Evolutionary conservation across 1,284 basidiomycete genomes (phyloP).

Genomic region (Ceratobasidium sp.): DNA sequence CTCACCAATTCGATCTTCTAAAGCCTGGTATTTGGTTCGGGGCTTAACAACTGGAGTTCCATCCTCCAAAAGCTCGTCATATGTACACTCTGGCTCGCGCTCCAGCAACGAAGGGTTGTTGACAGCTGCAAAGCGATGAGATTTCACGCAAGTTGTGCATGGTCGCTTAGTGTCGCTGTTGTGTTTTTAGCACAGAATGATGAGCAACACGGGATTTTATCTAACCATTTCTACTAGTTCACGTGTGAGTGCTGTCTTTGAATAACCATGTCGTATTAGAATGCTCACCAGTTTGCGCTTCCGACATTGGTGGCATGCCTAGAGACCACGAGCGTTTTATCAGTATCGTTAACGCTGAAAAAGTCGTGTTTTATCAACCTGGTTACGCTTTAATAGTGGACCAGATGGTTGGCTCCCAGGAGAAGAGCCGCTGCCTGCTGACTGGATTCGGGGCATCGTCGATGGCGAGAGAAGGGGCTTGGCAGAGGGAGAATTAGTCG

Average conservation of each 20-base stretch:
- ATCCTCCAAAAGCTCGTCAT: constrained; percentile 60
- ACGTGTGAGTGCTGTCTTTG: background rate
- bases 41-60: constrained; percentile 58
- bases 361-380: background rate
- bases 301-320: constrained; percentile 33
- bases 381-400: constrained; percentile 21
- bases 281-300: constrained; percentile 24
- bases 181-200: background rate
- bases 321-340: background rate
- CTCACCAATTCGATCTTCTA: constrained; percentile 72
- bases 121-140: constrained; percentile 65
- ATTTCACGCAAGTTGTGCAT: constrained; percentile 71
- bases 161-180: constrained; percentile 64
- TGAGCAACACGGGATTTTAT: constrained; percentile 49
- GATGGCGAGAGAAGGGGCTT: background rate
- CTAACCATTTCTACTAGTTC: constrained; percentile 17
- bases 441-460: background rate
- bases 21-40: constrained; percentile 61
- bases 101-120: constrained; percentile 63
- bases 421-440: background rate
- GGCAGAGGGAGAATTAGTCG: background rate
- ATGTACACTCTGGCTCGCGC: constrained; percentile 67
- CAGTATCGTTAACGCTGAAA: background rate
- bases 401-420: background rate
- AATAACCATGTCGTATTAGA: background rate